Evolutionary conservation across 1,139 yeast species (phyloP), one percentile per base, ranked within the genome.

Genomic region (Insectozyma bohioensis): DNA sequence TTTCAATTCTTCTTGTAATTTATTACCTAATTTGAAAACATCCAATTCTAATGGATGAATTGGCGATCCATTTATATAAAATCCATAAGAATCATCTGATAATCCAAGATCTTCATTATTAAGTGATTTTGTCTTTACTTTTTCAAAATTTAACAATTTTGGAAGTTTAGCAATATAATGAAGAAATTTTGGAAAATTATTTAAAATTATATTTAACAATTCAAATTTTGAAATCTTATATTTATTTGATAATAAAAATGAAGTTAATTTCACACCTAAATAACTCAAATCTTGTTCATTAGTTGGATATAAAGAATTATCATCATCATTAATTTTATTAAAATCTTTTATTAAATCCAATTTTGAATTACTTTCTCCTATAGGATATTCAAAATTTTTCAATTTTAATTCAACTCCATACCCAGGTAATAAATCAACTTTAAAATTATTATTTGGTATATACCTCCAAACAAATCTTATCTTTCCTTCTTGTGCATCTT

Each of bases 381-480:
- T 83, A 11, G 78, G 58, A 41, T 80, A 80, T 43, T 81, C 86
- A 0, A 84, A 74, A 39, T 81, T 62, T 43, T 81, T 82, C 40
- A 82, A 49, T 1, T 79, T 71, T 31, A 83, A 52, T 26, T 73
- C 81, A 5, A 73, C 80, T 1, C 88, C 94, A 53, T 77, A 86
- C 0, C 94, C 95, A 7, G 75, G 49, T 20, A 85, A 51, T 0
- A 47, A 30, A 26, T 75, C 78, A 6, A 51, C 42, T 16, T 31
- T 38, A 5, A 24, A 17, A 3, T 33, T 22, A 2, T 55, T 15
- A 18, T 27, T 0, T 0, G 79, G 77, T 6, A 77, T 67, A 46
- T 86, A 82, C 45, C 97, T 71, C 83, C 95, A 77, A 3, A 81
- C 72, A 52, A 85, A 83, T 37, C 86, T 69, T 20, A 88, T 54